phyloP scores from a whole-genome alignment of 139 green algal species.

The Pseudopediastrum boryanum region DNA sequence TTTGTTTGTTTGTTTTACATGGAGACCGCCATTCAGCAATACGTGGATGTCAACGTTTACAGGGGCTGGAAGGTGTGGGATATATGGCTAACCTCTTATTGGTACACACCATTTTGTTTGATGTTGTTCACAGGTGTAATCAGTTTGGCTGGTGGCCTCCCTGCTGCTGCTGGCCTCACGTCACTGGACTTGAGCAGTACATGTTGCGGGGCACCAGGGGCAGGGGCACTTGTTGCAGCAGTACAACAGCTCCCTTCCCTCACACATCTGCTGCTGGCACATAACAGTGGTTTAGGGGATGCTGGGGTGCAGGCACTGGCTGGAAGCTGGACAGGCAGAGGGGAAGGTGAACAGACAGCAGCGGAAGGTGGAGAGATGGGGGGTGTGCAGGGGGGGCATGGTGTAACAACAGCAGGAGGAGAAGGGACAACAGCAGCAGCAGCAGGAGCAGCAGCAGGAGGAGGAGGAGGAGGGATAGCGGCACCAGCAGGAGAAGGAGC shows the following conservation, averaged over 20 bases:
- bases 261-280: conserved; percentile 16
- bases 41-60: not conserved
- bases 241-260: not conserved
- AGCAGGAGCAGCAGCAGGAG: not conserved
- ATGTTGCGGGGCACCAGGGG: not conserved
- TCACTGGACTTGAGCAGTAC: conserved; percentile 9
- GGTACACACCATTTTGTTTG: not conserved
- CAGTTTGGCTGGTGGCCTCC: conserved; percentile 6
- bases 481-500: not conserved
- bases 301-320: not conserved
- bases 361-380: conserved; percentile 8
- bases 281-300: not conserved
- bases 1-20: not conserved
- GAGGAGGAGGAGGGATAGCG: not conserved
- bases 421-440: conserved; percentile 3
- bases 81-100: not conserved
- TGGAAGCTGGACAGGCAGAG: not conserved
- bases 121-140: conserved; percentile 5
- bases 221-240: conserved; percentile 4
- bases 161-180: not conserved
- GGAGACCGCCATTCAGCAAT: not conserved
- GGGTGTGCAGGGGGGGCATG: too few relatives aligned
- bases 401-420: not conserved
- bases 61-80: not conserved
- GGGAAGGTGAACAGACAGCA: not conserved